Base-by-base conservation (phyloP, 148 eudicot genomes). In the Vaccinium darrowii region DNA sequence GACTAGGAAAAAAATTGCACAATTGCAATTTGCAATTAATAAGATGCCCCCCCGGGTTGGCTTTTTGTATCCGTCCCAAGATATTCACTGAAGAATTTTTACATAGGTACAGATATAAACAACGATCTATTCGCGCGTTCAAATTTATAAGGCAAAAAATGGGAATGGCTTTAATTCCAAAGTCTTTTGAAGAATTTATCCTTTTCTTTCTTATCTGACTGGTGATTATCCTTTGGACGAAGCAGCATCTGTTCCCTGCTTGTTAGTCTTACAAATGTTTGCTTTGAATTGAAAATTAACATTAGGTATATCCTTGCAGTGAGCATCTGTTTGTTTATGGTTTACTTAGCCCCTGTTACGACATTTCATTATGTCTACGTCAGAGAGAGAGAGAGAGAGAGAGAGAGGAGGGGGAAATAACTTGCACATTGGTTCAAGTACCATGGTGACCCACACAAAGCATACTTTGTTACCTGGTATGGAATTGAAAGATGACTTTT, bases 261-360 rank as follows among this genome's bases (percentile, higher is more conserved):
- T 77, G 80, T 51, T 77, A 33, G 80, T 50, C 39, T 52, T 77
- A 58, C 80, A 23, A 52, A 77, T 23, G 58, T 51, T 25, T 77
- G 8, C 80, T 77, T 50, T 65, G 58, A 23, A 77, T 23, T 50
- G 79, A 76, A 76, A 49, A 75, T 75, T 18, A 72, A 72, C 39
- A 5, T 33, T 5, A 27, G 2, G 7, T 69, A 11, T 36, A 39
- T 11, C 27, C 78, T 43, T 18, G 43, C 13, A 3, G 5, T 18
- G 23, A 16, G 54, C 79, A 47, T 76, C 79, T 74, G 54, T 1
- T 19, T 19, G 27, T 47, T 47, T 21, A 73, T 39, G 39, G 33
- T 67, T 25, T 25, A 39, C 43, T 71, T 71, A 47, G 14, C 36
- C 36, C 18, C 43, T 14, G 43, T 27, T 43, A 7, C 13, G 21